These are phyloP conservation scores for Scenedesmus sp. DNA, from an alignment of 163 green algal genomes.

Conservation along the genomic window DNA sequence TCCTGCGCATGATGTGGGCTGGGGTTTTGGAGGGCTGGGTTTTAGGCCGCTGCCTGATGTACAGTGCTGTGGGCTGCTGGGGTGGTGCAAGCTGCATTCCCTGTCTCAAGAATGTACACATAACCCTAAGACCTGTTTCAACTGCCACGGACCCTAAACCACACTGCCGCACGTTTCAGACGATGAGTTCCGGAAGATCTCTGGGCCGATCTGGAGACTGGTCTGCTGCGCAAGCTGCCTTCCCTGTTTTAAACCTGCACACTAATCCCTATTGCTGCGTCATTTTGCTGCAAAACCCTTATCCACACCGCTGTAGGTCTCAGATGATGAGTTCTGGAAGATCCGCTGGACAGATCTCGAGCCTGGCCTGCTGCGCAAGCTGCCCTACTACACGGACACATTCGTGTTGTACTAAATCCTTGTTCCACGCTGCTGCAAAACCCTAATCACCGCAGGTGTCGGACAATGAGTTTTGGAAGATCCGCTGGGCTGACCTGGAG, in stretches of 20 bases:
- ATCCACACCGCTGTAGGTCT: conserved; percentile 5
- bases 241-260: no score
- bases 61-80: no score
- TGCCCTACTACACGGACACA: neutral
- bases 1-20: neutral
- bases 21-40: no score
- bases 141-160: no score
- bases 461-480: conserved; percentile 54
- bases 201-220: conserved; percentile 57
- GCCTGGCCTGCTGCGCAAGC: conserved; percentile 50
- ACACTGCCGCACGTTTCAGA: conserved; percentile 38
- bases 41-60: no score
- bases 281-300: neutral
- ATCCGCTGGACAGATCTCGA: conserved; percentile 60
- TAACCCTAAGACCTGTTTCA: no score
- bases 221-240: conserved; percentile 46
- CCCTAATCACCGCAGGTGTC: conserved; percentile 31
- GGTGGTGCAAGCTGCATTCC: no score
- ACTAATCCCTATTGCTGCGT: no score
- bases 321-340: conserved; percentile 63
- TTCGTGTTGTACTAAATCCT: neutral
- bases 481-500: neutral
- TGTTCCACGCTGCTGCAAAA: no score
- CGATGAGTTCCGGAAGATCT: conserved; percentile 63
- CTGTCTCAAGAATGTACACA: no score